phyloP scores from a whole-genome alignment of 306 rosid species.

The Trifolium pratense region DNA sequence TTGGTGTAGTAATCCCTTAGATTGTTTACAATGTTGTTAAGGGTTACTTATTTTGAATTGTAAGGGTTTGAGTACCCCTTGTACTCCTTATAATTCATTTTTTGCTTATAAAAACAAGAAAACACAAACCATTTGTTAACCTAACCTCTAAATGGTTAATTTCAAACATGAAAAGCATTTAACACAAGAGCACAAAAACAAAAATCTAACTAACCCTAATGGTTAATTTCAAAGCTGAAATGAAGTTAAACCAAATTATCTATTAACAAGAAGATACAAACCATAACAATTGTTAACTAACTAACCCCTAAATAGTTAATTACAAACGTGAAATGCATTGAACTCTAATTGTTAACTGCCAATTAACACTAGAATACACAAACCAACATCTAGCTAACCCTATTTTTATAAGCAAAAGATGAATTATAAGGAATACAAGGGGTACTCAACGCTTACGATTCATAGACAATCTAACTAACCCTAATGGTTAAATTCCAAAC shows the following conservation, averaged over 20 bases:
- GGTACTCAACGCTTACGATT: too few species aligned
- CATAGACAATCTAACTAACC: neutral
- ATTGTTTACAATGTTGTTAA: too few species aligned
- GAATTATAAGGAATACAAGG: too few species aligned
- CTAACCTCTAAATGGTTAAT: neutral
- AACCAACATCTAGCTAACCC: too few species aligned
- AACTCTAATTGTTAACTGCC: neutral
- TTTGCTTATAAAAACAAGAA: too few species aligned
- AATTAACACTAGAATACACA: too few species aligned
- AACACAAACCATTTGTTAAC: neutral
- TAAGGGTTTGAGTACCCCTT: too few species aligned
- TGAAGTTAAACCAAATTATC: neutral
- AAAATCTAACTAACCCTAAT: neutral
- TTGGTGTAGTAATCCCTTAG: too few species aligned
- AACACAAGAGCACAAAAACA: neutral
- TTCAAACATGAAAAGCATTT: neutral
- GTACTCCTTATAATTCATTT: too few species aligned
- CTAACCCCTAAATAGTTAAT: neutral
- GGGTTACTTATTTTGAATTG: too few species aligned
- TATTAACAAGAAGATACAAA: neutral
- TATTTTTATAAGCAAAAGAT: too few species aligned
- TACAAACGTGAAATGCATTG: neutral
- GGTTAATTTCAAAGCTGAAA: neutral
- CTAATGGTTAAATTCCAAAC: neutral
- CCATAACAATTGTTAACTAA: neutral